phyloP scores from a whole-genome alignment of 2,329 filamentous ascomycete genomes.

The Pseudofabraea citricarpa region DNA sequence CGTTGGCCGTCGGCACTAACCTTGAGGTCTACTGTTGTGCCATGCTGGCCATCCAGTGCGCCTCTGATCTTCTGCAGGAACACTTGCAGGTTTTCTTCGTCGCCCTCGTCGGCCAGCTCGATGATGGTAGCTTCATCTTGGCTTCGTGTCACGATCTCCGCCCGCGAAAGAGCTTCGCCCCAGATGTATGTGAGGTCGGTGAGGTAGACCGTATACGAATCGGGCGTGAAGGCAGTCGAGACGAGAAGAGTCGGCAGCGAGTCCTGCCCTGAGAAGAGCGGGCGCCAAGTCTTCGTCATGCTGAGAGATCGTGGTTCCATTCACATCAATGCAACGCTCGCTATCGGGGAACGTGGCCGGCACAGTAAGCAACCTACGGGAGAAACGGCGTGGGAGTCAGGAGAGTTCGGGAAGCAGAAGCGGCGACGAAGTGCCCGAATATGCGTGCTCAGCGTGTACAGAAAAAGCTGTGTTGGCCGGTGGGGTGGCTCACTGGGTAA shows the following conservation, averaged over 20 bases:
- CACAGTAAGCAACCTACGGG: no score
- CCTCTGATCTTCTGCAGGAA: slow-evolving; percentile 60
- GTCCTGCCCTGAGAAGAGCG: slow-evolving; percentile 11
- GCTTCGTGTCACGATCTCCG: slow-evolving; percentile 58
- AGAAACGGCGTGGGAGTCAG: no score
- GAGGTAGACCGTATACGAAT: slow-evolving; percentile 60
- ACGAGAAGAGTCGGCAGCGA: slow-evolving; percentile 58
- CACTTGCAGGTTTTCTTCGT: slow-evolving; percentile 60
- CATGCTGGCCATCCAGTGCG: slow-evolving; percentile 39
- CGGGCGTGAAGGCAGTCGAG: slow-evolving; percentile 48
- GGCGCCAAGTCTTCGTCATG: neutral
- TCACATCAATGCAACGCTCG: no score
- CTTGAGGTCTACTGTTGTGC: slow-evolving; percentile 37
- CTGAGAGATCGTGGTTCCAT: no score
- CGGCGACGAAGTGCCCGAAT: no score
- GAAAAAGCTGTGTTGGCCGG: no score
- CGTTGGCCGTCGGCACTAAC: slow-evolving; percentile 33
- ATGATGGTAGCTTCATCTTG: slow-evolving; percentile 63
- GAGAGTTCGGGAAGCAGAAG: no score
- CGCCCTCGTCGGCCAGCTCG: slow-evolving; percentile 58
- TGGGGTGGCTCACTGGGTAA: no score
- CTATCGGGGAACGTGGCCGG: no score
- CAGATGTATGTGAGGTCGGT: slow-evolving; percentile 74
- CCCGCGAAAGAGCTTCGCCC: slow-evolving; percentile 58
- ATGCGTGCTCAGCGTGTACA: no score